phyloP scores from a whole-genome alignment of 208 protist species.

The Balamuthia mandrillaris region DNA sequence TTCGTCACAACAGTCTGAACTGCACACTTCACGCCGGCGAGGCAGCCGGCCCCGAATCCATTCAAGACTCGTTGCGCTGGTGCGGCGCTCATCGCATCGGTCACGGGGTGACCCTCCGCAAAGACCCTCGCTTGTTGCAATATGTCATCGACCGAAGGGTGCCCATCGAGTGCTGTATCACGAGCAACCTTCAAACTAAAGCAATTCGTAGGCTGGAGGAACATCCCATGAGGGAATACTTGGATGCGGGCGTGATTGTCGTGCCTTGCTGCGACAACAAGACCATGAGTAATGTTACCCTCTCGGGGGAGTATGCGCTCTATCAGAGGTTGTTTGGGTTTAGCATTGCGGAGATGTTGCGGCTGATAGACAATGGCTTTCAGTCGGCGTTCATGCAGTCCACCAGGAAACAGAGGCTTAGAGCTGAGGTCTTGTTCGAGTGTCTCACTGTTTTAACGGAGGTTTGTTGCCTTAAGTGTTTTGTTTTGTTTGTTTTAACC shows the following conservation, averaged over 20 bases:
- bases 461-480: too few species aligned
- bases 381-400: too few species aligned
- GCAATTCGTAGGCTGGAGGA: conserved; percentile 40
- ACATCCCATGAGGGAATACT: conserved; percentile 69
- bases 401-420: too few species aligned
- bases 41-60: too few species aligned
- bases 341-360: conserved; percentile 56
- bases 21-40: conserved; percentile 57
- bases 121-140: conserved; percentile 56
- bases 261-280: conserved; percentile 65
- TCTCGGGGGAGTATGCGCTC: conserved; percentile 54
- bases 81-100: conserved; percentile 73
- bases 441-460: too few species aligned
- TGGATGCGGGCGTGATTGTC: conserved; percentile 63
- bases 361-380: conserved; percentile 56
- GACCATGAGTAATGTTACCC: conserved; percentile 59
- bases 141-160: conserved; percentile 60
- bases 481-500: too few species aligned
- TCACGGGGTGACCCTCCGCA: conserved; percentile 58
- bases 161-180: conserved; percentile 68
- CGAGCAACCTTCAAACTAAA: conserved; percentile 68
- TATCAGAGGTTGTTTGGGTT: conserved; percentile 62
- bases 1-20: conserved; percentile 59
- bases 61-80: conserved; percentile 60
- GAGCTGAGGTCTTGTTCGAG: too few species aligned